Percentiles rank a stretch among this genome's conserved stretches.
phyloP scores from a whole-genome alignment of 371 early-diverging fungal genomes.

The Haplosporangium sp. region DNA sequence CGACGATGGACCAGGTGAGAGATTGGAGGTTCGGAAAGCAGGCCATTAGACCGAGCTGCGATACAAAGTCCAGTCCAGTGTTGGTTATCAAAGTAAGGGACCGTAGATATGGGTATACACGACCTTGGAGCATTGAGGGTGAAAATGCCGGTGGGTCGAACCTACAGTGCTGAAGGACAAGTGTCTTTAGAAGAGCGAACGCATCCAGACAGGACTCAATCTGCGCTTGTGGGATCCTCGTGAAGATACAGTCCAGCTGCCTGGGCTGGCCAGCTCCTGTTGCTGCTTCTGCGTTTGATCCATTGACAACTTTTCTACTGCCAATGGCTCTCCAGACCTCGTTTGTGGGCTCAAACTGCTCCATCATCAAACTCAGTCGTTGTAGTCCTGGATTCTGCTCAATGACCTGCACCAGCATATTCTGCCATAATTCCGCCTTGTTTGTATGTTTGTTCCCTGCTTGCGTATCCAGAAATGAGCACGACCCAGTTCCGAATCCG shows the following conservation, averaged over 20 bases:
- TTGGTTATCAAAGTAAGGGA: slow-evolving; percentile 11
- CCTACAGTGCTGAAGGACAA: slow-evolving; percentile 10
- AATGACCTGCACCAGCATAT: not conserved
- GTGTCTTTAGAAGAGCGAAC: not conserved
- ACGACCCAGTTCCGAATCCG: too few species aligned
- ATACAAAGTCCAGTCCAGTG: not conserved
- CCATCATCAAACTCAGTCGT: slow-evolving; percentile 5
- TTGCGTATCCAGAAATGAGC: too few species aligned
- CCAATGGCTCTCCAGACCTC: slow-evolving; percentile 2
- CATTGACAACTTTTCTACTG: not conserved
- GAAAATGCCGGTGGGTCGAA: slow-evolving; percentile 4
- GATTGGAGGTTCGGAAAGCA: slow-evolving; percentile 6
- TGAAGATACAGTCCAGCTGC: slow-evolving; percentile 7
- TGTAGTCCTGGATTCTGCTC: slow-evolving; percentile 1
- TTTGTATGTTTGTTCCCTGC: not conserved
- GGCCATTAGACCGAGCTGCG: slow-evolving; percentile 2
- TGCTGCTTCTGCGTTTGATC: not conserved
- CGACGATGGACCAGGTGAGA: slow-evolving; percentile 9
- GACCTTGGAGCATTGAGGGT: not conserved
- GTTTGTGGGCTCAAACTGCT: slow-evolving; percentile 12
- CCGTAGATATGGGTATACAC: slow-evolving; percentile 2
- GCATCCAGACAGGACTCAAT: not conserved
- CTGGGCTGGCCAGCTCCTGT: not conserved
- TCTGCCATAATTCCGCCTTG: not conserved
- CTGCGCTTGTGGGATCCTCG: not conserved